Base-by-base conservation (phyloP, 2,329 filamentous ascomycete genomes). In the Domatiomyces globalis region DNA sequence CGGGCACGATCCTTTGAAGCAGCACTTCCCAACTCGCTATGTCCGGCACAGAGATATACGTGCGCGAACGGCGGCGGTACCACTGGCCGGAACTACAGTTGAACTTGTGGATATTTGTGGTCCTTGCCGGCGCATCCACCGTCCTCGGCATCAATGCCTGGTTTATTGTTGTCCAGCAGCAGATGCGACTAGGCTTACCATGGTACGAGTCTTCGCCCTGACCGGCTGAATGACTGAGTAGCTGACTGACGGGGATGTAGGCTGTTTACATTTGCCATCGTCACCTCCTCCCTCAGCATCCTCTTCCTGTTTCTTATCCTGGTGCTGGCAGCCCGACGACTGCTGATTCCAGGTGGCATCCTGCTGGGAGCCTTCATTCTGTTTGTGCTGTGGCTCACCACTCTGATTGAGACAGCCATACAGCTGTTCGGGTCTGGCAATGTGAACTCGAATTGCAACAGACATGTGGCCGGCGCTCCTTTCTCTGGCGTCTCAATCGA, bases 51-150 rank as follows among this genome's bases (percentile, higher is more conserved):
- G 59, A 61, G 43, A 56, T 65, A 42, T 56, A 63, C 43, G 53
- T 62, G 51, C 63, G 62, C 46, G 63, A 65, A 53, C 65, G 65
- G 27, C 66, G 69, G 18, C 67, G 73, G 60, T 82, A 81, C 68
- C 76, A 74, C 67, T 83, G 79, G 79, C 79, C 79, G 2, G 78
- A 82, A 64, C 69, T 77, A 47, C 78, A 81, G 60, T 71, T 83
- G 57, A 81, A 82, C 61, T 66, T 80, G 60, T 83, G 79, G 79
- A 75, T 78, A 49, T 74, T 82, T 58, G 69, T 81, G 58, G 79
- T 82, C 63, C 69, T 82, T 15, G 74, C 72, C 0, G 73, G 75
- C 1, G 77, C 77, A 9, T 72, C 75, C 22, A 73, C 74, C 49
- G 73, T 79, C 50, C 67, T 82, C 1, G 79, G 79, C 6, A 72